Conservation (phyloP, 345 rosid species). For the Arabidopsis suecica region DNA sequence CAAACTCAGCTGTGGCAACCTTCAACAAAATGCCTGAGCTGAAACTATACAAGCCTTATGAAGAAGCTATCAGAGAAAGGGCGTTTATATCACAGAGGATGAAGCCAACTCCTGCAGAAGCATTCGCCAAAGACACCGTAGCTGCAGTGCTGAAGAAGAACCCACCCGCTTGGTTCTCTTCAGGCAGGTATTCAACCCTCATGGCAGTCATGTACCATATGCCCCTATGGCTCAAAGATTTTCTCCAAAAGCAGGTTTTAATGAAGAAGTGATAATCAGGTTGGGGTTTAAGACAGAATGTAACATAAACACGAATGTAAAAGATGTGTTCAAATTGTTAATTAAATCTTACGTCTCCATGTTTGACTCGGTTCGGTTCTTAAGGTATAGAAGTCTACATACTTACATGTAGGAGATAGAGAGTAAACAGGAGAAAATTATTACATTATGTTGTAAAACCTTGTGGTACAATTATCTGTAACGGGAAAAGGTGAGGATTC, state of each 20-base stretch:
- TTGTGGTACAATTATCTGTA: constrained; percentile 31
- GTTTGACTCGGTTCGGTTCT: background rate
- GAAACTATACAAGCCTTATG: constrained; percentile 77
- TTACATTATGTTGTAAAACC: constrained; percentile 30
- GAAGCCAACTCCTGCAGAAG: constrained; percentile 68
- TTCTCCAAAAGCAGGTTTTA: constrained; percentile 49
- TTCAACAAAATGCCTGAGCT: constrained; percentile 75
- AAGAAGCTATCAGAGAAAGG: constrained; percentile 60
- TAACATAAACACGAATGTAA: constrained; percentile 6
- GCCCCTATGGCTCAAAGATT: constrained; percentile 69
- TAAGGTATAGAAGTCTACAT: background rate
- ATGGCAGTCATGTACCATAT: constrained; percentile 64
- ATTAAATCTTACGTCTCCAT: background rate
- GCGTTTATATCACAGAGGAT: constrained; percentile 60
- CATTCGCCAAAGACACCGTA: constrained; percentile 73
- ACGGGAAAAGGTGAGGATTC: constrained; percentile 28
- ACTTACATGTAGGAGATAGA: background rate
- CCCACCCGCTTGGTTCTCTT: constrained; percentile 83
- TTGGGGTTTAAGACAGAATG: background rate
- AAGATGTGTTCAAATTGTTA: constrained; percentile 3
- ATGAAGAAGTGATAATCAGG: constrained; percentile 50
- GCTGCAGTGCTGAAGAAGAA: constrained; percentile 59
- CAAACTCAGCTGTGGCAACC: constrained; percentile 59
- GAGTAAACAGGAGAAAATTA: constrained; percentile 20
- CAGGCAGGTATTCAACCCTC: constrained; percentile 64